phyloP scores from a whole-genome alignment of 73 alveolate species.

The Paramecium bursaria region DNA sequence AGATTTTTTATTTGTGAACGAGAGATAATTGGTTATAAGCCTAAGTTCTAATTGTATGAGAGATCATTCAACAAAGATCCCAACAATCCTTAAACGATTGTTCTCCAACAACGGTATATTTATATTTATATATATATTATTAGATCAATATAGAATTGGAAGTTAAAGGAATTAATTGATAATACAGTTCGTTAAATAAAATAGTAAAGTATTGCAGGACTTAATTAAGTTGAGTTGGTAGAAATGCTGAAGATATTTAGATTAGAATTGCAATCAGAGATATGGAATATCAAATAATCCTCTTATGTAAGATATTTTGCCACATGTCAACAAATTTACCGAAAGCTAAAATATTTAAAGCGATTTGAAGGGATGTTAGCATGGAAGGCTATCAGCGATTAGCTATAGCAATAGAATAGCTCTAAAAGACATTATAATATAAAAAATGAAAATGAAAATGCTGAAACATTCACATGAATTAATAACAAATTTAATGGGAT shows the following conservation, averaged over 20 bases:
- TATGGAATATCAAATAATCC: constrained; percentile 42
- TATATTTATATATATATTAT: constrained; percentile 1
- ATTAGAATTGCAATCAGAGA: constrained; percentile 1
- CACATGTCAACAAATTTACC: background rate
- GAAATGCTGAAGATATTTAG: constrained; percentile 29
- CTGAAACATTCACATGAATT: no score
- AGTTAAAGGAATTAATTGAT: constrained; percentile 35
- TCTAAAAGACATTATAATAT: no score
- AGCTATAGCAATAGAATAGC: no score
- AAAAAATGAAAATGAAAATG: no score
- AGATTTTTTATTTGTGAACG: constrained; percentile 37
- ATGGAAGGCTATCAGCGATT: no score
- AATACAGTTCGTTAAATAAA: constrained; percentile 5
- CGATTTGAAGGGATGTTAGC: no score
- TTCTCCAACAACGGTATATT: constrained; percentile 38
- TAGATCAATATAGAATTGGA: constrained; percentile 35
- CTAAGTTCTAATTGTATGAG: constrained; percentile 18
- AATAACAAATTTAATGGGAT: no score
- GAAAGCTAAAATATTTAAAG: constrained; percentile 9
- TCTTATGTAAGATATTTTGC: constrained; percentile 51
- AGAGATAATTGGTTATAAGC: constrained; percentile 48
- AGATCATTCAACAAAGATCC: constrained; percentile 14
- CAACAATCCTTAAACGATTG: constrained; percentile 29
- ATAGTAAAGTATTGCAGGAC: background rate
- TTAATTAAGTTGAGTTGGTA: constrained; percentile 43